Evolutionary conservation across 768 basidiomycete species (phyloP).

Genomic region (Rhodotorula graminis): DNA sequence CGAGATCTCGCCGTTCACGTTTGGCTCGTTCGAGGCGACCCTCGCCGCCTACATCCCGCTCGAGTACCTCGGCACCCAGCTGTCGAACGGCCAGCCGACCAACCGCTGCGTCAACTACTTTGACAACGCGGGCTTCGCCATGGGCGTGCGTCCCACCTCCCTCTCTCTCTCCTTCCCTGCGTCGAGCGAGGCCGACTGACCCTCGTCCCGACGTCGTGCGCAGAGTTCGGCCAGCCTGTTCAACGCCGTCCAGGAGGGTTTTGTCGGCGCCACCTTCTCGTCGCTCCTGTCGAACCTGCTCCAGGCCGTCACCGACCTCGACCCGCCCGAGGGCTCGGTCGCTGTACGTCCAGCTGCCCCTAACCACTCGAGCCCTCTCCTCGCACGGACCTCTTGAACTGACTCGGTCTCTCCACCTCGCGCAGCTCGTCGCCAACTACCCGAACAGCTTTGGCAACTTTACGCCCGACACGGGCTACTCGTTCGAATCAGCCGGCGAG

Average conservation of each 20-base stretch:
- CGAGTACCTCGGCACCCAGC: constrained; percentile 59
- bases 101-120: constrained; percentile 61
- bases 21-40: constrained; percentile 68
- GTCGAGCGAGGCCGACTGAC: too few species aligned
- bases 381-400: not conserved
- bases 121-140: constrained; percentile 13
- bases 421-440: constrained; percentile 43
- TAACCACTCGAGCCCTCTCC: too few species aligned
- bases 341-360: not conserved
- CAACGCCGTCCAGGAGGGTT: constrained; percentile 26
- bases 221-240: constrained; percentile 45
- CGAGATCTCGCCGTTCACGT: constrained; percentile 38
- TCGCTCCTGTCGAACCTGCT: constrained; percentile 8
- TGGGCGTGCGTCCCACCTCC: constrained; percentile 3
- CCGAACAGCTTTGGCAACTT: constrained; percentile 54
- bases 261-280: not conserved
- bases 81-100: constrained; percentile 57
- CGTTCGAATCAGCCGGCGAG: constrained; percentile 57
- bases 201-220: not conserved
- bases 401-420: too few species aligned
- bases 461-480: constrained; percentile 47
- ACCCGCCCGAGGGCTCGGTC: constrained; percentile 25
- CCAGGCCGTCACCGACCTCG: constrained; percentile 33
- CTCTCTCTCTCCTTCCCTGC: not conserved
- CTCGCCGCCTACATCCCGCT: constrained; percentile 61